Evolutionary conservation across 2,329 filamentous ascomycete genomes (phyloP), one percentile per base, ranked within the genome.

Genomic region (Trichoderma guizhouense): DNA sequence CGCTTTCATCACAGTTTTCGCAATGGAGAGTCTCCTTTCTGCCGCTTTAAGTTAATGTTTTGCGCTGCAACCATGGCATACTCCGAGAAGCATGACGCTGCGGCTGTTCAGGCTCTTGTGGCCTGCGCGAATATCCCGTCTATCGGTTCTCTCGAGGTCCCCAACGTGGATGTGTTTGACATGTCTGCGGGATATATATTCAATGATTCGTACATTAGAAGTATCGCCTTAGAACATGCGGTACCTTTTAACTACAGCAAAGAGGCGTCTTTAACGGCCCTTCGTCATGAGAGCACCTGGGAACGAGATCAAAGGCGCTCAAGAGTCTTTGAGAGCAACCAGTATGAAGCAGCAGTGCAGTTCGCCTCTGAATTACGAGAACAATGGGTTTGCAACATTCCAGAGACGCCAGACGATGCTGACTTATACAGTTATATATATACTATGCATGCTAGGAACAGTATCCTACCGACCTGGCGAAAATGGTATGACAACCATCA

Each of bases 41-140:
- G 43, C 2, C 43, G 43, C n/a, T 51, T 51, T 51, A 4, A 21
- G 11, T 21, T 51, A 6, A 51, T 51, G 43, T 51, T 51, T 21
- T 51, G 43, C n/a, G 43, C 9, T 51, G 43, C 43, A 51, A 51
- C 43, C 18, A 51, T 51, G 43, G 43, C 43, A 51, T 51, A 51
- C 1, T n/a, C 43, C 3, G 3, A 21, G 9, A 21, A 51, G 2
- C 43, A 51, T 3, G 3, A 51, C 1, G 3, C n/a, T 21, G 5
- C 18, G 1, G 43, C 43, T 0, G 9, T 51, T 21, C 43, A 21
- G 5, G 43, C 43, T 21, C 43, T 51, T 51, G 5, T 51, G 21
- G 43, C 43, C 9, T 51, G 43, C 2, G 43, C 43, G 0, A 51
- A 51, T 6, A 51, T 12, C 3, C n/a, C 43, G 2, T 51, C 43